Evolutionary conservation across 1,139 yeast genomes (phyloP).

Genomic region (Saccharomyces hybrid): DNA sequence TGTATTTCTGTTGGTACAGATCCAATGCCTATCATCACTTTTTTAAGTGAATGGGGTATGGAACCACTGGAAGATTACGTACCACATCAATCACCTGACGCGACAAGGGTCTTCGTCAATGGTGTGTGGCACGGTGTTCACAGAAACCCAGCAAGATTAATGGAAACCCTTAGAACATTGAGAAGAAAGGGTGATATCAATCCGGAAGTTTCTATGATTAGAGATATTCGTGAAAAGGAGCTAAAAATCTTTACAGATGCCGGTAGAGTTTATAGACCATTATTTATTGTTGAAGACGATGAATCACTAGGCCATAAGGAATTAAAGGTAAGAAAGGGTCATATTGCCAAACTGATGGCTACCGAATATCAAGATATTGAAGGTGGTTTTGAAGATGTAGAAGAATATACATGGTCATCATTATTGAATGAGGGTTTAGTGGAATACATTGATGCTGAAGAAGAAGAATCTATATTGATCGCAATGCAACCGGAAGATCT

Average conservation of each 20-base stretch:
- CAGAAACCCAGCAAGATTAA: slow-evolving; percentile 86
- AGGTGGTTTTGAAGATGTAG: slow-evolving; percentile 49
- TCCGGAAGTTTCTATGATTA: slow-evolving; percentile 91
- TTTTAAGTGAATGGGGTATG: slow-evolving; percentile 98
- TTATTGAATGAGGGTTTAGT: slow-evolving; percentile 79
- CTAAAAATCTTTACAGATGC: slow-evolving; percentile 96
- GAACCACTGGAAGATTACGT: slow-evolving; percentile 94
- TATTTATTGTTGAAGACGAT: slow-evolving; percentile 84
- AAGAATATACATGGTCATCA: slow-evolving; percentile 74
- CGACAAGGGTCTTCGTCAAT: slow-evolving; percentile 90
- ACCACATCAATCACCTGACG: slow-evolving; percentile 85
- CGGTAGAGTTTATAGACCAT: slow-evolving; percentile 94
- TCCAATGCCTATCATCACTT: slow-evolving; percentile 89
- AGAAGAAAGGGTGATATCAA: slow-evolving; percentile 95
- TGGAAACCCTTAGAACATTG: slow-evolving; percentile 81
- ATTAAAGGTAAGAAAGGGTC: slow-evolving; percentile 75
- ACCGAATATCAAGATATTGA: slow-evolving; percentile 51
- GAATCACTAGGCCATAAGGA: slow-evolving; percentile 65
- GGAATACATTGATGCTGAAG: slow-evolving; percentile 95
- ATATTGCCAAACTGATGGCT: slow-evolving; percentile 61
- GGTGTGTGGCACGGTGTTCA: slow-evolving; percentile 99
- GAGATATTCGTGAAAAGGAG: slow-evolving; percentile 95
- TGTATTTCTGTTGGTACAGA: slow-evolving; percentile 97
- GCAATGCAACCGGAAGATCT: slow-evolving; percentile 98
- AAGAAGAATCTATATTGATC: slow-evolving; percentile 95